phyloP scores from a whole-genome alignment of 441 rosid genomes.

The Flueggea neowawraea region DNA sequence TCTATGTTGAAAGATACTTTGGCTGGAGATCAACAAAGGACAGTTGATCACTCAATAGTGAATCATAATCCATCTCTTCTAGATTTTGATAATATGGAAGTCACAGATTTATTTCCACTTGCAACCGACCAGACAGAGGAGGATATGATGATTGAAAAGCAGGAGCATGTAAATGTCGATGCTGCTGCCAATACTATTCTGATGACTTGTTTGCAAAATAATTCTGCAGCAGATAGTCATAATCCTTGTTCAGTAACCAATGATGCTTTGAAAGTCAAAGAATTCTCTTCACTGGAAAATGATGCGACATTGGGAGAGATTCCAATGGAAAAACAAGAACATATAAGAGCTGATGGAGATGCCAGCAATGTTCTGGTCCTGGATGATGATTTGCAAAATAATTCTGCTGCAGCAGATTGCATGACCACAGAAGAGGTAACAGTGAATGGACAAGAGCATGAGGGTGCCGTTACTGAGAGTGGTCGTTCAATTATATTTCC shows the following conservation, averaged over 20 bases:
- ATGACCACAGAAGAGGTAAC: conserved; percentile 26
- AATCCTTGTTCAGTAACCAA: no score
- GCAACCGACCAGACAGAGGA: conserved; percentile 23
- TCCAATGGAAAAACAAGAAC: no score
- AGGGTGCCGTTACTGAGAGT: conserved; percentile 32
- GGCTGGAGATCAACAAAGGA: conserved; percentile 22
- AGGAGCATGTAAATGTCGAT: conserved; percentile 28
- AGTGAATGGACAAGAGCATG: conserved; percentile 30
- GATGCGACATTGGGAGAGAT: no score
- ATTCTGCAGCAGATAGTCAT: no score
- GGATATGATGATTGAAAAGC: conserved; percentile 34
- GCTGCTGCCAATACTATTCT: not conserved
- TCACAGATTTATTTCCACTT: conserved; percentile 20
- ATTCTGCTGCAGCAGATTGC: conserved; percentile 20
- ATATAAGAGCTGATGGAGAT: no score
- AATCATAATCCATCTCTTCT: conserved; percentile 18
- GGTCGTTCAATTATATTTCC: conserved; percentile 17
- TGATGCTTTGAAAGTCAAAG: no score
- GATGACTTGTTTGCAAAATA: no score
- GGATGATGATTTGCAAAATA: conserved; percentile 21
- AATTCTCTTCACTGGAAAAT: no score
- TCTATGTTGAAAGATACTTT: conserved; percentile 15
- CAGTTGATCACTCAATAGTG: not conserved
- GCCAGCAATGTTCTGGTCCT: conserved; percentile 4
- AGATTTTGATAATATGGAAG: conserved; percentile 21